Conservation (phyloP, 2,329 filamentous ascomycete genomes). For the Periglandula ipomoeae region DNA sequence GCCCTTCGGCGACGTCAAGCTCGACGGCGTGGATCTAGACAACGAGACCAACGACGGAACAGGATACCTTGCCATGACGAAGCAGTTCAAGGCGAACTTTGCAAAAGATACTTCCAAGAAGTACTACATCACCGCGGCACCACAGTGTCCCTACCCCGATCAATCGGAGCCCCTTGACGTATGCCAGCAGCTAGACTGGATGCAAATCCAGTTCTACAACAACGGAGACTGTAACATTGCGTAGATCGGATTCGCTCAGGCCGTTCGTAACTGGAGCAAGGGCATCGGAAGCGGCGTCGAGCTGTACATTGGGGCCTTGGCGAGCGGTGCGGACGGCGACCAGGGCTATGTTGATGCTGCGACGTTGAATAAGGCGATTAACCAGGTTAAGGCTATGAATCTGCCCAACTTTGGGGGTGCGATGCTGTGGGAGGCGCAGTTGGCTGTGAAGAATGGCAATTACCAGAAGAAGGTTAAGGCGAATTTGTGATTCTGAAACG, state of each 20-base stretch:
- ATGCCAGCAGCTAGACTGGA: too few relatives aligned
- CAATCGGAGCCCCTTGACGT: too few relatives aligned
- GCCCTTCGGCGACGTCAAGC: too few relatives aligned
- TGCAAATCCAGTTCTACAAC: conserved; percentile 63
- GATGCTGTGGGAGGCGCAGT: conserved; percentile 59
- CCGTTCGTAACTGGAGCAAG: conserved; percentile 56
- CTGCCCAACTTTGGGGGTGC: conserved; percentile 54
- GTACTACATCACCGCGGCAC: too few relatives aligned
- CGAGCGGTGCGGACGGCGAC: conserved; percentile 38
- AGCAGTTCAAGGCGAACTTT: too few relatives aligned
- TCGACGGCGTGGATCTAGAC: too few relatives aligned
- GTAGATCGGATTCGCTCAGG: too few relatives aligned
- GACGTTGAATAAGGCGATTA: conserved; percentile 38
- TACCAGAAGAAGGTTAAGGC: conserved; percentile 7
- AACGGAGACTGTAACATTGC: conserved; percentile 58
- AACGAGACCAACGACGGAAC: too few relatives aligned
- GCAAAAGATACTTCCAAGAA: too few relatives aligned
- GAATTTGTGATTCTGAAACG: background rate
- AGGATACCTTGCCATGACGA: too few relatives aligned
- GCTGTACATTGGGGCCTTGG: conserved; percentile 50
- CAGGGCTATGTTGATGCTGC: conserved; percentile 40
- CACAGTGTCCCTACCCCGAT: too few relatives aligned
- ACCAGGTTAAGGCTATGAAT: conserved; percentile 33
- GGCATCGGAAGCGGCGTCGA: conserved; percentile 46
- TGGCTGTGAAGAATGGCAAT: conserved; percentile 44